Percentiles rank a stretch among this genome's conserved stretches.
Evolutionary conservation across 805 yeast species (phyloP).

Genomic region (Saccharomycopsis fodiens): DNA sequence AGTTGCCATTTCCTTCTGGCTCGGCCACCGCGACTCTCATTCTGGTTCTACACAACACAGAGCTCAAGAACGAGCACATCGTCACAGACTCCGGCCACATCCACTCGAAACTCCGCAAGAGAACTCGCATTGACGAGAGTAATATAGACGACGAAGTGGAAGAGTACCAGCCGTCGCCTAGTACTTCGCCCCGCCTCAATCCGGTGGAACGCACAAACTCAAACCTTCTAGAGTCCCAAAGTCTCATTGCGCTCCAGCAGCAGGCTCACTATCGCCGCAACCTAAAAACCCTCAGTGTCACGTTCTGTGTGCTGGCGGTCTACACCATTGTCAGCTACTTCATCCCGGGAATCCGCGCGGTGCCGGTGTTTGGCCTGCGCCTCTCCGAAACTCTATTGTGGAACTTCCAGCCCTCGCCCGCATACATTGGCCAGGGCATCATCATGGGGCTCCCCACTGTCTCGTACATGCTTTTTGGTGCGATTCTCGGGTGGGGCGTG

Average conservation of each 20-base stretch:
- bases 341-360: constrained; percentile 53
- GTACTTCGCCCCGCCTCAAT: too few relatives aligned
- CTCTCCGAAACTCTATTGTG: constrained; percentile 64
- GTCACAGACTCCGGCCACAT: constrained; percentile 17
- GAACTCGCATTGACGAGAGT: not conserved
- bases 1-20: constrained; percentile 90
- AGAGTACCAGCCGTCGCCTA: not conserved
- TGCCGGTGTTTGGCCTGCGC: constrained; percentile 70
- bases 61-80: constrained; percentile 26
- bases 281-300: constrained; percentile 46
- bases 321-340: constrained; percentile 72
- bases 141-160: not conserved
- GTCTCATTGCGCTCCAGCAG: constrained; percentile 26
- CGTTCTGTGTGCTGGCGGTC: constrained; percentile 61
- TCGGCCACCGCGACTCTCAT: constrained; percentile 93
- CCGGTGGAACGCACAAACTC: constrained; percentile 15
- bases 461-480: constrained; percentile 83
- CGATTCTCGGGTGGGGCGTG: constrained; percentile 85
- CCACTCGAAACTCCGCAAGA: constrained; percentile 6
- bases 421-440: constrained; percentile 94
- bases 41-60: constrained; percentile 74
- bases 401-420: constrained; percentile 94
- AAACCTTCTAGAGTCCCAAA: constrained; percentile 28
- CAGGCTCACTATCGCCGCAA: constrained; percentile 42
- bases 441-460: constrained; percentile 95